phyloP scores from a whole-genome alignment of 2,329 filamentous ascomycete species.

The Nannizziopsis arthrosporioides region DNA sequence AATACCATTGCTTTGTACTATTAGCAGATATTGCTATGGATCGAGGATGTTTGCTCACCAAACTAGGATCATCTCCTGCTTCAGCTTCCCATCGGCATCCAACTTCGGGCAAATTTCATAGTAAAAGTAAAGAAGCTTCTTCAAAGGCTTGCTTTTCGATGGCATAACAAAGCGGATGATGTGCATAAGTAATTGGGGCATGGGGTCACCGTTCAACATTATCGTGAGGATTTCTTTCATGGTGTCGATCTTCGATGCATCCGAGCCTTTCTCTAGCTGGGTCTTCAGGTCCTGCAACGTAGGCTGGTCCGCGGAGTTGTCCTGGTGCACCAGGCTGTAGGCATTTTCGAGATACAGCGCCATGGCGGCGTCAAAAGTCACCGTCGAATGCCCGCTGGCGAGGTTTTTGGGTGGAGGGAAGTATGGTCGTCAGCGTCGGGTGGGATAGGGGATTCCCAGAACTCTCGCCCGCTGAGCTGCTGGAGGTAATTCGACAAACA shows the following conservation, averaged over 20 bases:
- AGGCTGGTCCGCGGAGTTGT: conserved; percentile 90
- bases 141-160: conserved; percentile 87
- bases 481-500: conserved; percentile 16
- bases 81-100: conserved; percentile 82
- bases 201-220: conserved; percentile 96
- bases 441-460: not conserved
- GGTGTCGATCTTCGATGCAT: conserved; percentile 85
- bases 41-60: conserved; percentile 49
- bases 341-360: conserved; percentile 86
- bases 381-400: not conserved
- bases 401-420: not conserved
- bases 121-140: conserved; percentile 98
- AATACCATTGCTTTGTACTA: conserved; percentile 69
- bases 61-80: conserved; percentile 99
- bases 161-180: conserved; percentile 99
- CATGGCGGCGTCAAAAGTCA: conserved; percentile 48
- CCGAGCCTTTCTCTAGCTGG: conserved; percentile 85
- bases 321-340: conserved; percentile 94
- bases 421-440: not conserved
- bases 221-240: conserved; percentile 94
- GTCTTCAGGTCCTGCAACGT: conserved; percentile 81
- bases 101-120: conserved; percentile 98
- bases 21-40: not conserved
- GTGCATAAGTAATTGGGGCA: conserved; percentile 94
- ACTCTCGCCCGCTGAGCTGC: not conserved